Percentiles rank a stretch among this genome's conserved stretches.
These are phyloP conservation scores for Scheffersomyces quercinus DNA, from an alignment of 1,139 yeast genomes.

Conservation along the genomic window DNA sequence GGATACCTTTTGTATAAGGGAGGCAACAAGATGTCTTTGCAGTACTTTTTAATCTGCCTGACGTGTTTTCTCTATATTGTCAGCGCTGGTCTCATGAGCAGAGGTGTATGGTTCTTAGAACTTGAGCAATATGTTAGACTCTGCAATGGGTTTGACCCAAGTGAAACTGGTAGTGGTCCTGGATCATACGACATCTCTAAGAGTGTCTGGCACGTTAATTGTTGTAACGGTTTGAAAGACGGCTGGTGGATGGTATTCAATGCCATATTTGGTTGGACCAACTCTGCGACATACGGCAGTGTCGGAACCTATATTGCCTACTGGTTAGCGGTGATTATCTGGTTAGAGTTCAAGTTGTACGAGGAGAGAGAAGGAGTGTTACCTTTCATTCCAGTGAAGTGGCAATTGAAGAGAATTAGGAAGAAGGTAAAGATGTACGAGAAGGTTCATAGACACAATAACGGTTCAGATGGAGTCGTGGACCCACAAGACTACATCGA, in stretches of 20 bases:
- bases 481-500: not conserved
- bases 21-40: constrained; percentile 44
- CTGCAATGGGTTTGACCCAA: constrained; percentile 47
- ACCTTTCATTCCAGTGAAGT: constrained; percentile 26
- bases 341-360: constrained; percentile 22
- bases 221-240: constrained; percentile 47
- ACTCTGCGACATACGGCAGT: constrained; percentile 50
- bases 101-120: constrained; percentile 50
- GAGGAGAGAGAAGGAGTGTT: constrained; percentile 36
- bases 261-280: constrained; percentile 51
- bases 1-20: constrained; percentile 42
- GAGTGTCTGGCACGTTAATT: constrained; percentile 53
- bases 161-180: constrained; percentile 51
- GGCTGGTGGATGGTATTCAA: constrained; percentile 52
- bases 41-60: constrained; percentile 40
- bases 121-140: constrained; percentile 40
- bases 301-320: constrained; percentile 38
- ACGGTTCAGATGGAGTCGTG: not conserved
- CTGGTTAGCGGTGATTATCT: constrained; percentile 33
- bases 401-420: constrained; percentile 24
- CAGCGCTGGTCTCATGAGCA: constrained; percentile 48
- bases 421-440: constrained; percentile 19
- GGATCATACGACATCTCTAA: constrained; percentile 45
- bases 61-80: constrained; percentile 46
- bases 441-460: constrained; percentile 1